phyloP scores from a whole-genome alignment of 345 rosid species.

The Citrus trifoliata region DNA sequence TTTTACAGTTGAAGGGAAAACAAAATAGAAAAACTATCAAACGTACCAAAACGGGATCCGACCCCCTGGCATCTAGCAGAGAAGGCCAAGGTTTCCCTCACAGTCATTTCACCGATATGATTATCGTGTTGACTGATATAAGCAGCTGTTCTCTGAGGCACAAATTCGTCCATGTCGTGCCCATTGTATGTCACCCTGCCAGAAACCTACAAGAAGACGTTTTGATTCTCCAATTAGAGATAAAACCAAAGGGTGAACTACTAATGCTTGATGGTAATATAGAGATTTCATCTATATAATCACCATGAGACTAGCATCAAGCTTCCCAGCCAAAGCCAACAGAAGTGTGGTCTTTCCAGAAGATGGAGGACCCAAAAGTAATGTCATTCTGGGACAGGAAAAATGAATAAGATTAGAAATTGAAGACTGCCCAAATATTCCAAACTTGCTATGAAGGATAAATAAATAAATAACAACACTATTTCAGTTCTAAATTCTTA shows the following conservation, averaged over 20 bases:
- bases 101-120: slow-evolving; percentile 74
- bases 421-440: not conserved
- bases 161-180: slow-evolving; percentile 37
- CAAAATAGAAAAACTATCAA: not conserved
- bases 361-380: slow-evolving; percentile 88
- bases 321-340: slow-evolving; percentile 66
- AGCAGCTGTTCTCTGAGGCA: slow-evolving; percentile 45
- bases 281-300: not conserved
- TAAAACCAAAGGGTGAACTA: slow-evolving; percentile 7
- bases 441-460: not conserved
- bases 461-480: not conserved
- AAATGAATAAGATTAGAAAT: not conserved
- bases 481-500: not conserved
- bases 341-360: slow-evolving; percentile 82
- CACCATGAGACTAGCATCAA: slow-evolving; percentile 44
- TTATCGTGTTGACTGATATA: slow-evolving; percentile 72
- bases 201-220: not conserved
- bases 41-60: slow-evolving; percentile 51
- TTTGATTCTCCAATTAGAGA: not conserved
- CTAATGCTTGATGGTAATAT: slow-evolving; percentile 4
- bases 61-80: slow-evolving; percentile 77
- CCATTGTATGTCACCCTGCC: slow-evolving; percentile 49
- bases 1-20: not conserved
- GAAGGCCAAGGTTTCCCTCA: slow-evolving; percentile 79
- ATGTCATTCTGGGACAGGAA: slow-evolving; percentile 37